These are phyloP conservation scores for Ceriops tagal DNA, from an alignment of 345 rosid species.

Conservation along the genomic window DNA sequence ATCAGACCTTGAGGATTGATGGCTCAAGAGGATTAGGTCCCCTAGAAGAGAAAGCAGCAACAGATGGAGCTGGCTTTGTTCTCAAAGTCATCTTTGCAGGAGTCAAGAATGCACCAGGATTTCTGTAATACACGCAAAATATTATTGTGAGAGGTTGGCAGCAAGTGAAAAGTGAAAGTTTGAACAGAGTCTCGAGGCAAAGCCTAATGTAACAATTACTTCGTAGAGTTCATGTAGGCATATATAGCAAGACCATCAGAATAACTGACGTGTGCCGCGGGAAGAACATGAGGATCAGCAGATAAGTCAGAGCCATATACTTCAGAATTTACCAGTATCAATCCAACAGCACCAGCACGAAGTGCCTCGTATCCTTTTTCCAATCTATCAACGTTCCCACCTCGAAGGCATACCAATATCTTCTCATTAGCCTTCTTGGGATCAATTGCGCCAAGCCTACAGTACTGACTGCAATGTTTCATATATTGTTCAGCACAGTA, in stretches of 20 bases:
- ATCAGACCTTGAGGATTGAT: slow-evolving; percentile 38
- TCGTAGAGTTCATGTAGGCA: slow-evolving; percentile 39
- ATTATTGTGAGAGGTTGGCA: no score
- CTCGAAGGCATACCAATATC: slow-evolving; percentile 48
- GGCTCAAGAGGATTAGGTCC: slow-evolving; percentile 38
- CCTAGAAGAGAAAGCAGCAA: slow-evolving; percentile 39
- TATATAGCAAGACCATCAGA: slow-evolving; percentile 33
- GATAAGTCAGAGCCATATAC: slow-evolving; percentile 24
- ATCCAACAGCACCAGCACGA: slow-evolving; percentile 47
- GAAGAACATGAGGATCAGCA: slow-evolving; percentile 43
- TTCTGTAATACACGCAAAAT: slow-evolving; percentile 21
- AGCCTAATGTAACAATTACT: slow-evolving; percentile 22
- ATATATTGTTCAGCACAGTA: not conserved
- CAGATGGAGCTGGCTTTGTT: slow-evolving; percentile 22
- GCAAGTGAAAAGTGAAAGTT: not conserved
- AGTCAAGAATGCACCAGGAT: slow-evolving; percentile 27
- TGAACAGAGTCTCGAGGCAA: not conserved
- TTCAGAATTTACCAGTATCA: slow-evolving; percentile 45
- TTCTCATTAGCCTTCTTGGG: slow-evolving; percentile 54
- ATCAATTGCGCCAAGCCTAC: slow-evolving; percentile 39
- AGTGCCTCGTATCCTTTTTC: slow-evolving; percentile 33
- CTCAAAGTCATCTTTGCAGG: slow-evolving; percentile 5
- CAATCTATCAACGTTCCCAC: slow-evolving; percentile 29
- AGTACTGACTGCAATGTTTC: slow-evolving; percentile 12
- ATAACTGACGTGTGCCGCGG: slow-evolving; percentile 39